Conservation (phyloP, 1,284 basidiomycete species). For the Pulchroboletus neoregius region DNA sequence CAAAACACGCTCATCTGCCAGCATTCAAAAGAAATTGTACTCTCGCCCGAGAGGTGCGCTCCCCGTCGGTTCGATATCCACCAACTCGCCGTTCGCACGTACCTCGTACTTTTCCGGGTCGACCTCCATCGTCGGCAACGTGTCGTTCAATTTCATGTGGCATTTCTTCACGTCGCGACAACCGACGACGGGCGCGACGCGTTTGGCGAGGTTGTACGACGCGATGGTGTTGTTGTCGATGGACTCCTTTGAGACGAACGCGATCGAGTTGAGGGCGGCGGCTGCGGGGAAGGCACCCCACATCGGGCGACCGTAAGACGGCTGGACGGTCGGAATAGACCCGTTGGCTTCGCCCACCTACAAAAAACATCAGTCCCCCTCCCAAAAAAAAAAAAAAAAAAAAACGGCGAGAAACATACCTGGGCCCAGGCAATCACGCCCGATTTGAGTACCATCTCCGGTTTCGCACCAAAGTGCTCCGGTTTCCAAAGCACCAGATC, state of each 20-base stretch:
- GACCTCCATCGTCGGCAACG: constrained; percentile 79
- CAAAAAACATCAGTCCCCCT: not conserved
- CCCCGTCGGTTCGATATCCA: constrained; percentile 75
- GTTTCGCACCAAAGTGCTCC: constrained; percentile 87
- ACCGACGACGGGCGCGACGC: constrained; percentile 68
- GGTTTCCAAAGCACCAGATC: constrained; percentile 96
- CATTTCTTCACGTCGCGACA: constrained; percentile 79
- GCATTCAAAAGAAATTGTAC: constrained; percentile 71
- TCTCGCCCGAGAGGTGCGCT: constrained; percentile 63
- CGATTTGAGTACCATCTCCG: constrained; percentile 91
- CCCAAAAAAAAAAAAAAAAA: not conserved
- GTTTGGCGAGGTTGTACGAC: constrained; percentile 75
- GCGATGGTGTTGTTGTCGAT: constrained; percentile 60
- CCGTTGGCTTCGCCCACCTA: constrained; percentile 93
- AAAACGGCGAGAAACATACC: constrained; percentile 50
- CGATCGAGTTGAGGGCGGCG: constrained; percentile 76
- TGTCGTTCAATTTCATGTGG: constrained; percentile 92
- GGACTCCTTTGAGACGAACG: constrained; percentile 82
- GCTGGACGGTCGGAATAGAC: constrained; percentile 92
- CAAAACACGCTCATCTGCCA: too few relatives aligned
- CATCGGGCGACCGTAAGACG: constrained; percentile 83
- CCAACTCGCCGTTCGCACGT: constrained; percentile 71
- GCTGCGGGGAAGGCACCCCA: constrained; percentile 77
- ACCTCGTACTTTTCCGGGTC: constrained; percentile 94
- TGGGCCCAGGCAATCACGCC: constrained; percentile 91